phyloP scores from a whole-genome alignment of 2,329 filamentous ascomycete genomes.

The Cladorrhinum sp. region DNA sequence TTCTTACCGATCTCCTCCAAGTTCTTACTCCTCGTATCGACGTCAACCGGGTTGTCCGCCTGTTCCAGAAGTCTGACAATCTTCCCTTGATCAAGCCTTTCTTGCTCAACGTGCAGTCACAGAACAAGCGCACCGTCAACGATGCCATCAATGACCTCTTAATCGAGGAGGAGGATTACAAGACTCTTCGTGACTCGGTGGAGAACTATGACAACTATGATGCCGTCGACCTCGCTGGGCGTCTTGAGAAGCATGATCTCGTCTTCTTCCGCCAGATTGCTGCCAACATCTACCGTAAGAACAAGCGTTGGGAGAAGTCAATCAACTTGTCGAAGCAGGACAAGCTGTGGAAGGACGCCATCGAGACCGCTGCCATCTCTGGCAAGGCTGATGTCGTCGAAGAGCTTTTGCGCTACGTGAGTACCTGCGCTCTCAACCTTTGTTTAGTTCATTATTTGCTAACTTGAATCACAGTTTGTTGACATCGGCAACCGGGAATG shows the following conservation, averaged over 20 bases:
- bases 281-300: conserved; percentile 98
- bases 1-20: conserved; percentile 93
- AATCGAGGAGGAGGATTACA: conserved; percentile 99
- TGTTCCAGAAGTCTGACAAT: conserved; percentile 98
- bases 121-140: conserved; percentile 98
- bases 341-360: conserved; percentile 99
- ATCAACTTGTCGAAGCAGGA: conserved; percentile 98
- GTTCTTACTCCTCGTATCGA: conserved; percentile 90
- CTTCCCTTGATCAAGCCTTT: conserved; percentile 98
- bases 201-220: conserved; percentile 99
- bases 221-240: conserved; percentile 83
- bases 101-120: conserved; percentile 89
- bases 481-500: conserved; percentile 98
- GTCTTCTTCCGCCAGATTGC: conserved; percentile 99
- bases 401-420: conserved; percentile 92
- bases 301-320: conserved; percentile 99
- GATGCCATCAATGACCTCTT: conserved; percentile 96
- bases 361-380: conserved; percentile 93
- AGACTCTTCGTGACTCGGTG: conserved; percentile 94
- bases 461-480: conserved; percentile 68
- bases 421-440: conserved; percentile 44
- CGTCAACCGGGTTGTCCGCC: conserved; percentile 97
- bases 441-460: conserved; percentile 28
- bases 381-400: conserved; percentile 89
- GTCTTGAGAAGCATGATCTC: conserved; percentile 94